These are phyloP conservation scores for Yamadazyma siamensis DNA, from an alignment of 1,139 yeast species.

Conservation along the genomic window DNA sequence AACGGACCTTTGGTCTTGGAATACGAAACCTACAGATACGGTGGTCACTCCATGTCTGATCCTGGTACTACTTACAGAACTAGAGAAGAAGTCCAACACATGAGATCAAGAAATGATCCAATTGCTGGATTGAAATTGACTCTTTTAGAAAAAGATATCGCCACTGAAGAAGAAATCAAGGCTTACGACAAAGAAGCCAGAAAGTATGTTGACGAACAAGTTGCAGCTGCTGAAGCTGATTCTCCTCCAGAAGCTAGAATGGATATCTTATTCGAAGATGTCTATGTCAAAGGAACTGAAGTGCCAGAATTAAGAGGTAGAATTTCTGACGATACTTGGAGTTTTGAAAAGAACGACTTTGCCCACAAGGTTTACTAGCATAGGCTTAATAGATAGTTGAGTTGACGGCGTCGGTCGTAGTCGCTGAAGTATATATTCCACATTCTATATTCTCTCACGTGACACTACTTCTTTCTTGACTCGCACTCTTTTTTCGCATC, in stretches of 20 bases:
- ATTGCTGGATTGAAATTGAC: slow-evolving; percentile 92
- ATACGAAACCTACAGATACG: slow-evolving; percentile 97
- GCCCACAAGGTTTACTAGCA: slow-evolving; percentile 52
- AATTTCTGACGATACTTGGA: slow-evolving; percentile 91
- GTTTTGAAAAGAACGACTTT: slow-evolving; percentile 71
- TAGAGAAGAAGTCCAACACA: slow-evolving; percentile 98
- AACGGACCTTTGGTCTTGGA: slow-evolving; percentile 96
- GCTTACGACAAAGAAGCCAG: slow-evolving; percentile 94
- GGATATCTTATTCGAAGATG: slow-evolving; percentile 93
- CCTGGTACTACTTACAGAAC: slow-evolving; percentile 99
- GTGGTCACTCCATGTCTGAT: slow-evolving; percentile 99
- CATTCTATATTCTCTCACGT: no score
- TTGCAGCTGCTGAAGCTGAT: slow-evolving; percentile 87
- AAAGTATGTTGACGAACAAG: slow-evolving; percentile 91
- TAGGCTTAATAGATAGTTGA: slow-evolving; percentile 1
- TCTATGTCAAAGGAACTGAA: slow-evolving; percentile 93
- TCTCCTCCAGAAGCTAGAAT: slow-evolving; percentile 95
- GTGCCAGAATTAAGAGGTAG: slow-evolving; percentile 93
- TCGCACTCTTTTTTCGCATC: no score
- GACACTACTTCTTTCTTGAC: no score
- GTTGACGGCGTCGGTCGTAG: no score
- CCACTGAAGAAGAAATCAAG: slow-evolving; percentile 93
- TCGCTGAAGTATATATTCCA: no score
- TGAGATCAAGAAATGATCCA: slow-evolving; percentile 98
- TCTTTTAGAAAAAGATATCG: slow-evolving; percentile 75